Conservation (phyloP, 176 grass and related monocot species). For the Zea luxurians region DNA sequence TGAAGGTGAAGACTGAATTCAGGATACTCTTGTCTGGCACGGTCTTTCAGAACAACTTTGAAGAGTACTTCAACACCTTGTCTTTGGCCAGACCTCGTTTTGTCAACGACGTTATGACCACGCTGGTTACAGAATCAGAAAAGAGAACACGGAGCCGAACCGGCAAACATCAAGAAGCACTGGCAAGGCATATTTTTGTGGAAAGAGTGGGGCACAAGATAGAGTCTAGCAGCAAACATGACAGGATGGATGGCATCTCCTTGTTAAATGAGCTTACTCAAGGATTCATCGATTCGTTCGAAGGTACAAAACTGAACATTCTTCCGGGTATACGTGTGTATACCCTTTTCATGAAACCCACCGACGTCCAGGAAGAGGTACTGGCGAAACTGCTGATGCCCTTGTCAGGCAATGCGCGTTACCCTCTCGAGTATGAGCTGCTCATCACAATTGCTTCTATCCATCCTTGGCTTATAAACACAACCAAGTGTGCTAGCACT, state of each 20-base stretch:
- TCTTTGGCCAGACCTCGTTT: conserved; percentile 86
- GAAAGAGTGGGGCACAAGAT: conserved; percentile 81
- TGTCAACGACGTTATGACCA: conserved; percentile 60
- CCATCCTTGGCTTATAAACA: conserved; percentile 77
- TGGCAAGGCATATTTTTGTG: conserved; percentile 68
- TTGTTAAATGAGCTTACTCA: conserved; percentile 64
- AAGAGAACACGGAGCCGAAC: conserved; percentile 36
- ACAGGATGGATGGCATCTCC: conserved; percentile 54
- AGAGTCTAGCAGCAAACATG: conserved; percentile 51
- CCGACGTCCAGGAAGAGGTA: conserved; percentile 60
- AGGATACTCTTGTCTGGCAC: conserved; percentile 92
- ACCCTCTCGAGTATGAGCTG: conserved; percentile 67
- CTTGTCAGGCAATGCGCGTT: conserved; percentile 21
- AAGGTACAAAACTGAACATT: conserved; percentile 49
- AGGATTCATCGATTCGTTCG: conserved; percentile 75
- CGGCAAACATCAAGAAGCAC: conserved; percentile 51
- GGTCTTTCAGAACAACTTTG: conserved; percentile 93
- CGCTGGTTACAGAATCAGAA: conserved; percentile 45
- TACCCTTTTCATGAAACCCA: conserved; percentile 64
- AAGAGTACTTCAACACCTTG: conserved; percentile 94
- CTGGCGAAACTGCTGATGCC: conserved; percentile 54
- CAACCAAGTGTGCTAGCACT: conserved; percentile 42
- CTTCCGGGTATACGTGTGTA: conserved; percentile 84
- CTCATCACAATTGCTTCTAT: conserved; percentile 71
- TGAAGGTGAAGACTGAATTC: conserved; percentile 88